Evolutionary conservation across 441 rosid genomes (phyloP), one percentile per base, ranked within the genome.

Genomic region (Codiaeum variegatum): DNA sequence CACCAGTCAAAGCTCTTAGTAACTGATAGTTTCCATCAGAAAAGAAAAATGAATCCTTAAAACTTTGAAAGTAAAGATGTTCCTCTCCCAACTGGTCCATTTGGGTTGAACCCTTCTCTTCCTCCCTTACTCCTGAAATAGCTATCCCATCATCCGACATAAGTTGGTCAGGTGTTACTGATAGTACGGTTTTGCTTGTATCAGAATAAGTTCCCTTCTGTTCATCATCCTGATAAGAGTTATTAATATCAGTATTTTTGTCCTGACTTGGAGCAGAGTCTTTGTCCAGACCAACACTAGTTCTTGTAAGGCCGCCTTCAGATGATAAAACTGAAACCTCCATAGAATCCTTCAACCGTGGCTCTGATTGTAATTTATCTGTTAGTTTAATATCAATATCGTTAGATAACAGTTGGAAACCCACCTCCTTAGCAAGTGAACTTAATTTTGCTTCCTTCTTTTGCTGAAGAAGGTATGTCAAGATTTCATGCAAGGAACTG

Each of bases 391-490:
- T 73, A 75, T 84, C 82, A 55, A 88, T 28, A 80, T 93, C 98
- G 78, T 90, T 87, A 6, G 97, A 91, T 73, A 95, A 79, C 66
- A 95, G 92, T 73, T 85, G 90, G 84, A 95, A 91, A 70, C 99
- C 99, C 67, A 73, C 85, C 76, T 89, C 90, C 84, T 93, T 93
- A 59, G 98, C 99, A 55, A 93, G 81, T 66, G 86, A 83, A 80
- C 94, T 89, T 74, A 95, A 78, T 74, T 87, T 88, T 44, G 73
- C 77, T 77, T 83, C 91, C 72, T 87, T 83, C 78, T 84, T 90
- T 74, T 87, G 83, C 75, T 90, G 88, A 80, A 92, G 77, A 80
- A 95, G 77, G 68, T 85, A 75, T 55, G 71, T 76, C 80, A 95
- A 85, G 75, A 88, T 78, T 81, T 90, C 98, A 63, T 86, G 88